phyloP scores from a whole-genome alignment of 1,139 yeast species.

The Magnusiomyces magnusii region DNA sequence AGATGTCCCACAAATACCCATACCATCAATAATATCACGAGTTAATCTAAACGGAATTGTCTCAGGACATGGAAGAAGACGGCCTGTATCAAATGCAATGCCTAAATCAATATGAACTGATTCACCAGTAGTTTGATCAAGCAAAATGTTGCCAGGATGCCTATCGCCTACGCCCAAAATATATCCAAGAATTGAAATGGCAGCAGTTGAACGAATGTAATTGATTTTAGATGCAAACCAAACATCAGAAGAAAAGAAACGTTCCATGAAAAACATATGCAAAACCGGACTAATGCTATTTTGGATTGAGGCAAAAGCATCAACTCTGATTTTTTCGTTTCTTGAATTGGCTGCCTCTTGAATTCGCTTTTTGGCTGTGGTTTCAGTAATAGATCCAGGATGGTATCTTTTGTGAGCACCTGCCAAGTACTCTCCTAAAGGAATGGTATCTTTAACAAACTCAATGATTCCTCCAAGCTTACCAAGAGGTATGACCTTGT shows the following conservation, averaged over 20 bases:
- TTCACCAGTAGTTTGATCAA: slow-evolving; percentile 77
- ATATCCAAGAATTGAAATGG: slow-evolving; percentile 79
- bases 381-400: slow-evolving; percentile 44
- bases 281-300: slow-evolving; percentile 56
- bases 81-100: slow-evolving; percentile 93
- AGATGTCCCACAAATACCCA: slow-evolving; percentile 75
- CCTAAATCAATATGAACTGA: slow-evolving; percentile 96
- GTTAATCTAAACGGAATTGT: slow-evolving; percentile 89
- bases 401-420: slow-evolving; percentile 46
- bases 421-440: slow-evolving; percentile 60
- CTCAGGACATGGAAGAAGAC: slow-evolving; percentile 77
- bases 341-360: background rate
- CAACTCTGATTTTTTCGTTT: slow-evolving; percentile 41
- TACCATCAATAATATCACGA: slow-evolving; percentile 84
- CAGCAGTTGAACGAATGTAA: slow-evolving; percentile 76
- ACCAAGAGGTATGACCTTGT: slow-evolving; percentile 85
- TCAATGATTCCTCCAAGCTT: slow-evolving; percentile 85
- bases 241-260: slow-evolving; percentile 44
- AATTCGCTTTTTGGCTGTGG: slow-evolving; percentile 22
- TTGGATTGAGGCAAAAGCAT: slow-evolving; percentile 46
- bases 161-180: slow-evolving; percentile 91
- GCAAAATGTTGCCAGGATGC: slow-evolving; percentile 79
- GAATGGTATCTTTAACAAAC: slow-evolving; percentile 70
- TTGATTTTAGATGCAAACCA: slow-evolving; percentile 65
- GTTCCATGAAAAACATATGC: slow-evolving; percentile 59